These are phyloP conservation scores for Rhodamnia argentea DNA, from an alignment of 345 rosid species.

Conservation along the genomic window DNA sequence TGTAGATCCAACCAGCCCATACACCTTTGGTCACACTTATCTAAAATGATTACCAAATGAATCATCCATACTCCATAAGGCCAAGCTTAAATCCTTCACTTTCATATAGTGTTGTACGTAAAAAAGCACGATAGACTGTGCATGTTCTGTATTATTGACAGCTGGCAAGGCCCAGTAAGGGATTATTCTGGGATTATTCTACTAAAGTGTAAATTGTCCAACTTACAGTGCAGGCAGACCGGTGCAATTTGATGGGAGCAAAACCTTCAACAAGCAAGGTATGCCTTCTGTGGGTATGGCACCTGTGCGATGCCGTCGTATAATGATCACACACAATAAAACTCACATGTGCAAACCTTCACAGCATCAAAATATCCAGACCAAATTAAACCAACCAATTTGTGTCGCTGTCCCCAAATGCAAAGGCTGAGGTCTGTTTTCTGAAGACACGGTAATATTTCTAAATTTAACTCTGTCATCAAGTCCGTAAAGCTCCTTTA, in stretches of 20 bases:
- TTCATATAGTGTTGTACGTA: not conserved
- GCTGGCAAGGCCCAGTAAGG: not conserved
- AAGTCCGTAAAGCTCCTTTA: conserved; percentile 92
- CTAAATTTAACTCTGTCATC: conserved; percentile 59
- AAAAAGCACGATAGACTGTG: not conserved
- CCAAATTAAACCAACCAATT: conserved; percentile 50
- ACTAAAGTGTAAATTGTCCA: not conserved
- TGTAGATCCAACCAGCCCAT: not conserved
- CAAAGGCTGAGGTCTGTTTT: conserved; percentile 73
- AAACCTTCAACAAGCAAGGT: conserved; percentile 86
- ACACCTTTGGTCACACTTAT: not conserved
- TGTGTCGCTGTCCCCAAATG: conserved; percentile 94
- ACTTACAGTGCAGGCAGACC: conserved; percentile 79
- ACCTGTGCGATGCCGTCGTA: conserved; percentile 29
- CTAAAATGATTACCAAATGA: not conserved
- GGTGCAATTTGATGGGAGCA: conserved; percentile 78
- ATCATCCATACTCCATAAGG: not conserved
- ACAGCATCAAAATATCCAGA: not conserved
- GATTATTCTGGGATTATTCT: not conserved
- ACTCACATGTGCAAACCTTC: not conserved
- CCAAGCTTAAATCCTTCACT: not conserved
- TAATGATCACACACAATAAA: not conserved
- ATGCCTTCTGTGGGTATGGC: conserved; percentile 92
- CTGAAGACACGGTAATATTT: conserved; percentile 63
- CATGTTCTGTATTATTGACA: not conserved